A percentile compares a stretch with the other conserved stretches of the same genome.
Evolutionary conservation across 192 early-diverging fungal genomes (phyloP).

Genomic region (Diversispora eburnea): DNA sequence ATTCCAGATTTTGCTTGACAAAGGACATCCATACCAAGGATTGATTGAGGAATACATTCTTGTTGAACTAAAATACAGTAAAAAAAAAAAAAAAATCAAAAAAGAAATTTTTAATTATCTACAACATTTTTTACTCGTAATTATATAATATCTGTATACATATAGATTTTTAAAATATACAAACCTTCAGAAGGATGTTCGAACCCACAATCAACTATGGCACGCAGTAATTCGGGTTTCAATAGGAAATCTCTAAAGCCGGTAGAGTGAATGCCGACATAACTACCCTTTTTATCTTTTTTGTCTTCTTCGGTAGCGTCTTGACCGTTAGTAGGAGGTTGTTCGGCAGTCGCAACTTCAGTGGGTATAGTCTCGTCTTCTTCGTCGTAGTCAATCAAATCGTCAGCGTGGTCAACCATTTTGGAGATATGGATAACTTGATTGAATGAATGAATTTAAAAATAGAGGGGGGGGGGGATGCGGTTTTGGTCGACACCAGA

Average conservation of each 20-base stretch:
- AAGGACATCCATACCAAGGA: constrained; percentile 94
- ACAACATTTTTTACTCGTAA: background rate
- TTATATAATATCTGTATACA: background rate
- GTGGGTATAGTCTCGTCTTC: constrained; percentile 75
- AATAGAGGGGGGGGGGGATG: background rate
- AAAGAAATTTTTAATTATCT: background rate
- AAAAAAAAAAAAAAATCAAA: too few relatives aligned
- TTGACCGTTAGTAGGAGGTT: constrained; percentile 37
- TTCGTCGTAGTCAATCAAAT: constrained; percentile 97
- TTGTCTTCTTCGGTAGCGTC: constrained; percentile 53
- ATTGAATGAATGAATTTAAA: background rate
- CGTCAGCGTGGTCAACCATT: constrained; percentile 70
- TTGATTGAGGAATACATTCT: constrained; percentile 96
- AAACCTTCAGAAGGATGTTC: constrained; percentile 96
- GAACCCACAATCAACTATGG: constrained; percentile 98
- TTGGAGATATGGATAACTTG: background rate
- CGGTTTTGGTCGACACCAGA: background rate
- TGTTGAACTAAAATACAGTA: constrained; percentile 75
- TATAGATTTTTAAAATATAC: constrained; percentile 3
- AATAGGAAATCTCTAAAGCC: constrained; percentile 98
- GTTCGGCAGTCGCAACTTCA: constrained; percentile 42
- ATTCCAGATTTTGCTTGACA: constrained; percentile 98
- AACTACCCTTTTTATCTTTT: constrained; percentile 94
- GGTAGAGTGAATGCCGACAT: constrained; percentile 97
- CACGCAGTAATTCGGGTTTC: constrained; percentile 91